Conservation (phyloP, 2,329 filamentous ascomycete species). For the Raffaelea ambrosiae region DNA sequence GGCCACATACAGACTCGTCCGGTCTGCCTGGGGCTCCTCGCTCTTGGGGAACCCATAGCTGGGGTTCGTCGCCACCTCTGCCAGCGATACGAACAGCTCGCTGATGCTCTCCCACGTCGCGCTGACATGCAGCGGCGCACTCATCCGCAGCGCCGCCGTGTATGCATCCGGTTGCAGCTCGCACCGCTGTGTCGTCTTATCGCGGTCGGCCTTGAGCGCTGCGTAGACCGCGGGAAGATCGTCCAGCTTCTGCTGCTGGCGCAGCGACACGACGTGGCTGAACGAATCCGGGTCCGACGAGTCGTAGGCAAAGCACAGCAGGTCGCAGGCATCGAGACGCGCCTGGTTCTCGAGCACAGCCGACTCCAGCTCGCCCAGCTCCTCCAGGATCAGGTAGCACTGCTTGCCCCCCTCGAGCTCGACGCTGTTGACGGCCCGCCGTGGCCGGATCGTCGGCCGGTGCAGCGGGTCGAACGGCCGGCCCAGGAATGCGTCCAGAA, state of each 20-base stretch:
- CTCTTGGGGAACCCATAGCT: slow-evolving; percentile 81
- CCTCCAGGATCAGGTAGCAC: slow-evolving; percentile 91
- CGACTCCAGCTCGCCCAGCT: slow-evolving; percentile 90
- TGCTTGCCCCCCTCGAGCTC: slow-evolving; percentile 94
- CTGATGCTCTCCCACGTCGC: slow-evolving; percentile 91
- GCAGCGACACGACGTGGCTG: slow-evolving; percentile 76
- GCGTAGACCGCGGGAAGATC: slow-evolving; percentile 88
- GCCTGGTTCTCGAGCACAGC: slow-evolving; percentile 87
- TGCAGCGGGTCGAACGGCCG: slow-evolving; percentile 78
- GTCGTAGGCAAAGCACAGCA: slow-evolving; percentile 93
- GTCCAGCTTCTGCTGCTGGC: slow-evolving; percentile 71
- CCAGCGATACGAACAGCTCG: slow-evolving; percentile 85
- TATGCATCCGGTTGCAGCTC: slow-evolving; percentile 90
- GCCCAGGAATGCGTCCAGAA: slow-evolving; percentile 86
- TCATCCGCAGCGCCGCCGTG: slow-evolving; percentile 76
- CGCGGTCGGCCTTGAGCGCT: slow-evolving; percentile 87
- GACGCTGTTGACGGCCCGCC: slow-evolving; percentile 89
- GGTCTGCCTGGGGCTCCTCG: slow-evolving; percentile 77
- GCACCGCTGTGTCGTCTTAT: slow-evolving; percentile 92
- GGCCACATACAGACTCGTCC: slow-evolving; percentile 78
- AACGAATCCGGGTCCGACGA: slow-evolving; percentile 96
- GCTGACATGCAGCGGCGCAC: slow-evolving; percentile 85
- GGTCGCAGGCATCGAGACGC: slow-evolving; percentile 86
- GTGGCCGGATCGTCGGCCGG: slow-evolving; percentile 89
- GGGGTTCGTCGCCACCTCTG: slow-evolving; percentile 85